Evolutionary conservation across 139 green algal species (phyloP), one percentile per base, ranked within the genome.

Genomic region (Zygnema cylindricum): DNA sequence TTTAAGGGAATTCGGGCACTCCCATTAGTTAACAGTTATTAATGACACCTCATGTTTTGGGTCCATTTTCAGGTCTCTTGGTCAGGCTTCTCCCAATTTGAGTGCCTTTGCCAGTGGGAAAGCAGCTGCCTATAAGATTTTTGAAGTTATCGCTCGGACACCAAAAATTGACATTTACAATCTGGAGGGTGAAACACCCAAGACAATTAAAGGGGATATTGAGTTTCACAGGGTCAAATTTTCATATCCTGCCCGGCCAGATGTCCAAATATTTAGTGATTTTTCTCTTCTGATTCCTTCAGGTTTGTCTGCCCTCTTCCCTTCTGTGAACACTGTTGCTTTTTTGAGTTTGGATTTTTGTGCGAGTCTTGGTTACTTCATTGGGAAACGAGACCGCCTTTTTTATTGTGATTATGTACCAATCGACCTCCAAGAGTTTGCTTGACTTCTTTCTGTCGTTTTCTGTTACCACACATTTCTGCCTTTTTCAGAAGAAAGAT

Each of bases 201-300:
- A 41, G 0, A 1, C 11, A n/a, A n/a, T 89, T 1, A 79, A 76
- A 43, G 87, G 87, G 1, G 82, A 40, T 43, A 30, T 91, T 35
- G 87, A 91, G 87, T 55, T 91, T 11, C 49, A 49, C 7, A 38
- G 84, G 40, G 87, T 91, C 1, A 84, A 35, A 11, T 91, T 91
- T 55, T n/a, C 43, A 1, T 92, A 92, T 82, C 88, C 88, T 30
- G 30, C 88, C 25, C 84, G 88, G 1, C 83, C 83, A 2, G 88
- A 92, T 75, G 82, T 90, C 25, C 30, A 41, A 16, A 85, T 92
- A 2, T 92, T 92, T 23, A 23, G 40, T 1, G 75, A 87, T 57
- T 92, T 92, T 32, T 88, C 63, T 0, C 76, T 92, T 33, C 49
- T 36, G 11, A 81, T 84, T 57, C 41, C 49, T 2, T 7, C 76